Base-by-base conservation (phyloP, 441 rosid genomes). In the Erodium moschatum region DNA sequence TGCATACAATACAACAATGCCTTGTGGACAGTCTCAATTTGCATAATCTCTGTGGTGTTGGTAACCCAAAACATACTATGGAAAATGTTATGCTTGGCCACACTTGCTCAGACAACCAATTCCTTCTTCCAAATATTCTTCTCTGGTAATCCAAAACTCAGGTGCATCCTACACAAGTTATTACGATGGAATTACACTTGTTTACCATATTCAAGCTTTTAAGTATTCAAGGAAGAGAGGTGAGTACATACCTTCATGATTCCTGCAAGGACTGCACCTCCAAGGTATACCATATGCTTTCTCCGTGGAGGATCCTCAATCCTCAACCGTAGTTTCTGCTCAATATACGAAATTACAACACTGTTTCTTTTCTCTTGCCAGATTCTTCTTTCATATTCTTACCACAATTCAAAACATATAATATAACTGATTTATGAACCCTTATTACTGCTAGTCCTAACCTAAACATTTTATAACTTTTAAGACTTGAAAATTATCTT, bases 191-290 rank as follows among this genome's bases (percentile, higher is more conserved):
- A 24, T 24, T 24, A 24, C 27, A 24, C 27, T 24, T n/a, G n/a
- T n/a, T n/a, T 24, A 24, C 1, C 38, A 33, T 3, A 33, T 33
- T 4, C 50, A 65, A 13, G 20, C 15, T 15, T 21, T 15, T 42
- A 63, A 70, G 61, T 13, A 0, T 8, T 48, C 31, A 31, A 6
- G 31, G 46, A 69, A 38, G 65, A 81, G 44, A 63, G 63, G 33
- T 3, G 9, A 5, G 0, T 38, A 38, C 8, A 5, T 65, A 92
- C 97, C 96, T 88, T 94, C 97, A 91, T 94, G 76, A 91, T 94
- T 72, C 97, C 94, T 6, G 99, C 99, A 72, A 94, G 92, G 77
- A 89, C 97, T 38, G 97, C 97, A 19, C 97, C 98, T 73, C 98
- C 98, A 10, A 94, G 86, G 82, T 94, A 94, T 52, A 89, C 99